Percentiles rank a stretch among this genome's conserved stretches.
Evolutionary conservation across 2,329 filamentous ascomycete species (phyloP).

Genomic region (Aspergillus phoenicis): DNA sequence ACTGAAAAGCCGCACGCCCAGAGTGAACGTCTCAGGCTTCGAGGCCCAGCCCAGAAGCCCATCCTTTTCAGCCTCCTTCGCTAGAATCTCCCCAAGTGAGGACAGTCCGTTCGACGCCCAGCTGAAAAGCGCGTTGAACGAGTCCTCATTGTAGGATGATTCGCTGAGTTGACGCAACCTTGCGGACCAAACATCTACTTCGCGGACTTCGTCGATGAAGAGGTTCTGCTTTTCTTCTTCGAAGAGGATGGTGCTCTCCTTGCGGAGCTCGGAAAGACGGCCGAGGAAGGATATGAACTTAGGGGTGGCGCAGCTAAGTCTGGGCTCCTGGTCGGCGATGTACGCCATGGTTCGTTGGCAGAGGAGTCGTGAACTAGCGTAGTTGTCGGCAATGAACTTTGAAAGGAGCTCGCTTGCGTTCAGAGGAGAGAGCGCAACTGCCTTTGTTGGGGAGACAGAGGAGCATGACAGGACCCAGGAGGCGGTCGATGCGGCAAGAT

Average conservation of each 20-base stretch:
- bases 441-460: slow-evolving; percentile 29
- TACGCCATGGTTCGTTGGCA: slow-evolving; percentile 41
- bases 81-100: slow-evolving; percentile 29
- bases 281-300: slow-evolving; percentile 29
- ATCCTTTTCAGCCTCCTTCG: slow-evolving; percentile 50
- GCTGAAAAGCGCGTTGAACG: slow-evolving; percentile 25
- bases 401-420: slow-evolving; percentile 49
- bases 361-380: slow-evolving; percentile 36
- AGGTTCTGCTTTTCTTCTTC: slow-evolving; percentile 90
- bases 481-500: slow-evolving; percentile 55
- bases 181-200: slow-evolving; percentile 68
- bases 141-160: slow-evolving; percentile 25
- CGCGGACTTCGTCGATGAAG: slow-evolving; percentile 81
- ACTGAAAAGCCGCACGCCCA: slow-evolving; percentile 44
- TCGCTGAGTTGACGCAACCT: slow-evolving; percentile 46
- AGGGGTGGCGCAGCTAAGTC: slow-evolving; percentile 26
- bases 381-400: slow-evolving; percentile 39
- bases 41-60: slow-evolving; percentile 74
- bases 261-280: slow-evolving; percentile 36
- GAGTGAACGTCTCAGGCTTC: slow-evolving; percentile 64
- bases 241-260: slow-evolving; percentile 64
- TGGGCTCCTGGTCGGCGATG: slow-evolving; percentile 37
- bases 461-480: slow-evolving; percentile 42
- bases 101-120: slow-evolving; percentile 40
- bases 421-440: slow-evolving; percentile 49